These are phyloP conservation scores for Aspergillus versicolor DNA, from an alignment of 2,329 filamentous ascomycete species.

Conservation along the genomic window DNA sequence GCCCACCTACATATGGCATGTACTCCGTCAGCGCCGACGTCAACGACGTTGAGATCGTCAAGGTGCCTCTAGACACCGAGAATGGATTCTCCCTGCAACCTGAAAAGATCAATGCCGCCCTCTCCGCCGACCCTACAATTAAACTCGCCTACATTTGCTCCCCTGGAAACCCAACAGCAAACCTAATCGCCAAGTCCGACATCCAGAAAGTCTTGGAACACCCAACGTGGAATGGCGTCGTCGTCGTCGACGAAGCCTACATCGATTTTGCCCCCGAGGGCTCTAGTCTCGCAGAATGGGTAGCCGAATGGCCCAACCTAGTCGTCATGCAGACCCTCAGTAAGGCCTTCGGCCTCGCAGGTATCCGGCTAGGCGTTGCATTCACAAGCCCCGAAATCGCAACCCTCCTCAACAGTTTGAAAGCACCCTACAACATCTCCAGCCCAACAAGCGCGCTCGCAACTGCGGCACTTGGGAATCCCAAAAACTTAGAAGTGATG, in stretches of 20 bases:
- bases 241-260: constrained; percentile 94
- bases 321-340: constrained; percentile 98
- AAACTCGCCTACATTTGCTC: constrained; percentile 93
- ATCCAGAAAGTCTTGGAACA: constrained; percentile 74
- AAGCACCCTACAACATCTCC: constrained; percentile 94
- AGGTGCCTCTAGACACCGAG: constrained; percentile 74
- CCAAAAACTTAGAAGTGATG: constrained; percentile 72
- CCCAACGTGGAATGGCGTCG: constrained; percentile 90
- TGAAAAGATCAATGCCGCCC: constrained; percentile 62
- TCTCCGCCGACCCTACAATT: constrained; percentile 65
- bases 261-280: constrained; percentile 84
- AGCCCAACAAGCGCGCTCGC: constrained; percentile 84
- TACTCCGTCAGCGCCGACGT: constrained; percentile 91
- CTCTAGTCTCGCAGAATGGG: constrained; percentile 85
- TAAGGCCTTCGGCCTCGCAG: constrained; percentile 94
- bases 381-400: constrained; percentile 77
- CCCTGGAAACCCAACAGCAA: constrained; percentile 90
- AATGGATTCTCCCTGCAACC: constrained; percentile 74
- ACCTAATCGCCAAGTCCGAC: constrained; percentile 72
- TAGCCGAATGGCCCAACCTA: constrained; percentile 87
- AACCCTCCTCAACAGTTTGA: constrained; percentile 80
- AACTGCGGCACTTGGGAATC: constrained; percentile 63
- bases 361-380: constrained; percentile 83
- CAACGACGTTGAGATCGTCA: constrained; percentile 84
- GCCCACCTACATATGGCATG: constrained; percentile 98